Percentiles rank a stretch among this genome's conserved stretches.
phyloP scores from a whole-genome alignment of 2,329 filamentous ascomycete genomes.

The Pseudocercospora pini-densiflorae region DNA sequence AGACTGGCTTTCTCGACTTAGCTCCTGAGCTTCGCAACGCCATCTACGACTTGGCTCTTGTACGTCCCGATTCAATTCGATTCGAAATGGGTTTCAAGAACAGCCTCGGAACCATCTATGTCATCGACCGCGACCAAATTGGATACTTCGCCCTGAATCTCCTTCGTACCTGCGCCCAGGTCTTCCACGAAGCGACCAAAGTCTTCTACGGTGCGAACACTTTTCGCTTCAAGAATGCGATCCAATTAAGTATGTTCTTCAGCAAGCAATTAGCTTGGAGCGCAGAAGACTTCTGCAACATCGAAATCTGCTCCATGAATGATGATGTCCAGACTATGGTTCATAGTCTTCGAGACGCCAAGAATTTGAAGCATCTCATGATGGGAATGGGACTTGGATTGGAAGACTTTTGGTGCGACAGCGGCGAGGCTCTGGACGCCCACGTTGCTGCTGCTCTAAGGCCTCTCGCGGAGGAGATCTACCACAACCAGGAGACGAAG shows the following conservation, averaged over 20 bases:
- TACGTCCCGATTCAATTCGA: not conserved
- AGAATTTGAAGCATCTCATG: not conserved
- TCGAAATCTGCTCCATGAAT: not conserved
- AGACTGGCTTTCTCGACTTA: not conserved
- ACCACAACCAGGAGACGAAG: not conserved
- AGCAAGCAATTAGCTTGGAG: not conserved
- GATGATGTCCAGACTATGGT: not conserved
- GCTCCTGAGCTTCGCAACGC: not conserved
- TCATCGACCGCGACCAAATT: not conserved
- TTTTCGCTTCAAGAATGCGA: slow-evolving; percentile 30
- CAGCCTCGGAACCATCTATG: not conserved
- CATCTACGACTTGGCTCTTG: not conserved
- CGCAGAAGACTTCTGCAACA: not conserved
- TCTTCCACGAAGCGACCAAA: slow-evolving; percentile 46
- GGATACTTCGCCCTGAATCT: not conserved
- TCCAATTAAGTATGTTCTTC: slow-evolving; percentile 29
- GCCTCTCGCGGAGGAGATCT: not conserved
- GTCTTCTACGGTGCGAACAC: slow-evolving; percentile 54
- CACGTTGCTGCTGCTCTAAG: not conserved
- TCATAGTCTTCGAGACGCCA: not conserved
- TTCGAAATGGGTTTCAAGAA: not conserved
- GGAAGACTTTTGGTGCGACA: not conserved
- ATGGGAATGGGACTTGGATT: not conserved
- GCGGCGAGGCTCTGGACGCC: not conserved
- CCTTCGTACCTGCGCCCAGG: slow-evolving; percentile 42